These are phyloP conservation scores for Schoenoplectus tabernaemontani DNA, from an alignment of 202 grass and related monocot genomes.

Conservation along the genomic window DNA sequence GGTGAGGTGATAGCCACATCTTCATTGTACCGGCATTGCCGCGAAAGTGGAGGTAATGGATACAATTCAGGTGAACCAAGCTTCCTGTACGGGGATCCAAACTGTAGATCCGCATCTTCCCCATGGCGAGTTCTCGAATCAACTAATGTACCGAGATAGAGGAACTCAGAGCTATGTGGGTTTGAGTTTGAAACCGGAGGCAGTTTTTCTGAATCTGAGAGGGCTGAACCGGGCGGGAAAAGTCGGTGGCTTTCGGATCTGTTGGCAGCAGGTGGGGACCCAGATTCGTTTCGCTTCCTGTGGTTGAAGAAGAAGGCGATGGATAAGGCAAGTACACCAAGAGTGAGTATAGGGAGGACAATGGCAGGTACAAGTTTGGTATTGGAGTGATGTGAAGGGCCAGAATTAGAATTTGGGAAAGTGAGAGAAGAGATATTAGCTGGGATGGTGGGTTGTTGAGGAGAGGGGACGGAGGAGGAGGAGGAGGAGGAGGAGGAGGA, in stretches of 20 bases:
- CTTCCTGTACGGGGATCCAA: conserved; percentile 17
- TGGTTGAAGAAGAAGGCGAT: conserved; percentile 55
- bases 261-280: conserved; percentile 32
- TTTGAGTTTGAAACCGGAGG: conserved; percentile 3
- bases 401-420: conserved; percentile 30
- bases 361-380: conserved; percentile 61
- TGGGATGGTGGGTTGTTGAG: conserved; percentile 47
- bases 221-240: conserved; percentile 25
- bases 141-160: conserved; percentile 40
- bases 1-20: conserved; percentile 25
- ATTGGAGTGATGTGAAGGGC: conserved; percentile 23
- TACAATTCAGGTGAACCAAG: conserved; percentile 79
- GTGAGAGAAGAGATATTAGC: conserved; percentile 64
- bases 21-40: conserved; percentile 38
- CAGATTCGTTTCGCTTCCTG: conserved; percentile 17
- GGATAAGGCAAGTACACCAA: conserved; percentile 48
- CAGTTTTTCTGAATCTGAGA: conserved; percentile 29
- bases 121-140: conserved; percentile 15
- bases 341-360: conserved; percentile 46
- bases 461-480: conserved; percentile 7
- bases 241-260: conserved; percentile 71
- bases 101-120: background rate
- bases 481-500: background rate
- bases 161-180: conserved; percentile 30
- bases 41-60: conserved; percentile 63